These are phyloP conservation scores for Ampelomyces quisqualis DNA, from an alignment of 2,329 filamentous ascomycete genomes.

Conservation along the genomic window DNA sequence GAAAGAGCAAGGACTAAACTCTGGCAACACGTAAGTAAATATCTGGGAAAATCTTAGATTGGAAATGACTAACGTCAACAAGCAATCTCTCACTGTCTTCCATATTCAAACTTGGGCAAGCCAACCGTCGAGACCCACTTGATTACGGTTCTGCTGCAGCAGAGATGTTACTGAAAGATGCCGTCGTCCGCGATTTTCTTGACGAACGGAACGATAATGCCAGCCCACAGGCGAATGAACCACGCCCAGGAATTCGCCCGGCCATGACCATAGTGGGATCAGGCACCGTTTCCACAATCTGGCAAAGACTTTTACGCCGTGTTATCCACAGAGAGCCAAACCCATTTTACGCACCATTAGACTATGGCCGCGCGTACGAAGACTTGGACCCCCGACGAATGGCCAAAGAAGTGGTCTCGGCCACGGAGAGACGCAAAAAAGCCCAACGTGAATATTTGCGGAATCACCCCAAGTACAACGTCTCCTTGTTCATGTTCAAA, in stretches of 20 bases:
- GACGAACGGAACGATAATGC: conserved; percentile 62
- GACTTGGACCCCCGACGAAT: conserved; percentile 81
- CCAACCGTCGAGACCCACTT: conserved; percentile 73
- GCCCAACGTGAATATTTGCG: conserved; percentile 89
- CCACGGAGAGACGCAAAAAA: conserved; percentile 77
- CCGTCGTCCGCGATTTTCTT: conserved; percentile 90
- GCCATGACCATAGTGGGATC: conserved; percentile 53
- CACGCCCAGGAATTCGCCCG: conserved; percentile 40
- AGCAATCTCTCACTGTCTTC: conserved; percentile 71
- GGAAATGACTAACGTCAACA: conserved; percentile 15
- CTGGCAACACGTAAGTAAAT: conserved; percentile 54
- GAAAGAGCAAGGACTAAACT: conserved; percentile 73
- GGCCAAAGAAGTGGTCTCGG: conserved; percentile 85
- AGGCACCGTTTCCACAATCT: conserved; percentile 61
- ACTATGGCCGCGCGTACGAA: conserved; percentile 69
- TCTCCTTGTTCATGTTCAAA: conserved; percentile 81
- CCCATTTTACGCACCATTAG: conserved; percentile 86
- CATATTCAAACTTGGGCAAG: conserved; percentile 63
- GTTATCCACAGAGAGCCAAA: conserved; percentile 76
- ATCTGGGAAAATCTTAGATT: background rate
- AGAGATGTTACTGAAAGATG: conserved; percentile 95
- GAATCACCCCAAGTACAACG: conserved; percentile 88
- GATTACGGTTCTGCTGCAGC: conserved; percentile 90
- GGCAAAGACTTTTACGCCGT: conserved; percentile 59
- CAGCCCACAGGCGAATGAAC: conserved; percentile 31